Evolutionary conservation across 23 red algal species (phyloP).

Genomic region (Gracilaria domingensis): DNA sequence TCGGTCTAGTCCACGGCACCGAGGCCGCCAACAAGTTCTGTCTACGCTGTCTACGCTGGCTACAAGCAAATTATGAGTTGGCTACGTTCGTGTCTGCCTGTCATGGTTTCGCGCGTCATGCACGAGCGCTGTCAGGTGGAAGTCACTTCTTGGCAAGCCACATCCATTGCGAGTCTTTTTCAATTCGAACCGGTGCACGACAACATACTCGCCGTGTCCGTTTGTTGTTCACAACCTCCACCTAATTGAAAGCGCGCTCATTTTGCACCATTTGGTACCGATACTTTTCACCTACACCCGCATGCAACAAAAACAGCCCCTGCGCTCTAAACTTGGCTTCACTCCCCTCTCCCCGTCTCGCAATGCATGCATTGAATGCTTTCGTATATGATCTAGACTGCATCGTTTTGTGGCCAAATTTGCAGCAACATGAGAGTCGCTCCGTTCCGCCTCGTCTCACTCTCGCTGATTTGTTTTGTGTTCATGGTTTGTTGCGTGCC

Average conservation of each 20-base stretch:
- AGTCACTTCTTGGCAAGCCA: background rate
- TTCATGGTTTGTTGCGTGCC: background rate
- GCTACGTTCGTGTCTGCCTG: background rate
- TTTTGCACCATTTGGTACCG: background rate
- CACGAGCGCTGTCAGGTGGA: background rate
- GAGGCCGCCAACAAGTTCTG: background rate
- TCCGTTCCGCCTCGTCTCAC: background rate
- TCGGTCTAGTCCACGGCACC: background rate
- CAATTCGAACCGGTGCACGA: background rate
- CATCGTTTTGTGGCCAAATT: background rate
- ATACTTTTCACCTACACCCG: background rate
- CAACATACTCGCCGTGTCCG: background rate
- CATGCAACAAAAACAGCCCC: background rate
- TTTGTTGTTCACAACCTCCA: background rate
- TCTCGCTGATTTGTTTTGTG: background rate
- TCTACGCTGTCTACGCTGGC: too few species aligned
- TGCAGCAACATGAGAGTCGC: background rate
- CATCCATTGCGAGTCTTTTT: background rate
- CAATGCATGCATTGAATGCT: background rate
- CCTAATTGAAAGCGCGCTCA: background rate
- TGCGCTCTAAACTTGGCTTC: background rate
- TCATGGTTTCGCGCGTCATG: background rate
- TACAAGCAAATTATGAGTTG: too few species aligned
- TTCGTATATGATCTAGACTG: background rate
- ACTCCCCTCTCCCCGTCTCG: background rate